These are phyloP conservation scores for Oryza australiensis DNA, from an alignment of 176 grass and related monocot genomes.

Conservation along the genomic window DNA sequence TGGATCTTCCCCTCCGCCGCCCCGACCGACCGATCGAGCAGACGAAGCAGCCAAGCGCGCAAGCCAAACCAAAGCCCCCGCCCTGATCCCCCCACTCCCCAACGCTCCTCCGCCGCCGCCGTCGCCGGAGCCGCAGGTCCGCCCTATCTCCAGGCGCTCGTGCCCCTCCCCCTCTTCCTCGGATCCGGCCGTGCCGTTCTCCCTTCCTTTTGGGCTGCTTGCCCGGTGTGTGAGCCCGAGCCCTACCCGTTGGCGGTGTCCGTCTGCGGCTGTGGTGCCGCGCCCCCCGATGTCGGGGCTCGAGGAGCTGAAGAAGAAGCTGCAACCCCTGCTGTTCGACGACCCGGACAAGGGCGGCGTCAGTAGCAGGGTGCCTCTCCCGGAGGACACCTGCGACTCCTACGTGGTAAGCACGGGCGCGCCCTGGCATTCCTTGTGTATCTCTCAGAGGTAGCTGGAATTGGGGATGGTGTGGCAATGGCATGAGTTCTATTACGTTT, in stretches of 20 bases:
- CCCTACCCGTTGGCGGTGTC: neutral
- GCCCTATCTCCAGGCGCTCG: neutral
- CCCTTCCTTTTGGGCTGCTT: neutral
- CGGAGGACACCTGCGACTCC: slow-evolving; percentile 61
- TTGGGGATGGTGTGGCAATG: neutral
- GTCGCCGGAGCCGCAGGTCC: neutral
- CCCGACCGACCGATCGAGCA: neutral
- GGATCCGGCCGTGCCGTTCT: neutral
- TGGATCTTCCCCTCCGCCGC: neutral
- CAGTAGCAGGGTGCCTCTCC: slow-evolving; percentile 37
- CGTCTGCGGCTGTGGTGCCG: neutral
- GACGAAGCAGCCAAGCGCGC: neutral
- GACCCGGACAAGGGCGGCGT: slow-evolving; percentile 38
- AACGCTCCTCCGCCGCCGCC: neutral
- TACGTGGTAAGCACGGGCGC: slow-evolving; percentile 53
- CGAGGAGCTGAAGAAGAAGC: slow-evolving; percentile 89
- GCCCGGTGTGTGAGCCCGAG: neutral
- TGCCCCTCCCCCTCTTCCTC: neutral
- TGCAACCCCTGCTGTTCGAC: slow-evolving; percentile 80
- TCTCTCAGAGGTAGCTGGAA: neutral
- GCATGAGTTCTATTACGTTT: neutral
- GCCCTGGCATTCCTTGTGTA: neutral
- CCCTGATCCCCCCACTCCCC: neutral
- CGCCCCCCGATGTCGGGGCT: slow-evolving; percentile 62
- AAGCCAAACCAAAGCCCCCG: neutral